Conservation (phyloP, 495 filamentous ascomycete genomes). For the Penicillium malachiteum region DNA sequence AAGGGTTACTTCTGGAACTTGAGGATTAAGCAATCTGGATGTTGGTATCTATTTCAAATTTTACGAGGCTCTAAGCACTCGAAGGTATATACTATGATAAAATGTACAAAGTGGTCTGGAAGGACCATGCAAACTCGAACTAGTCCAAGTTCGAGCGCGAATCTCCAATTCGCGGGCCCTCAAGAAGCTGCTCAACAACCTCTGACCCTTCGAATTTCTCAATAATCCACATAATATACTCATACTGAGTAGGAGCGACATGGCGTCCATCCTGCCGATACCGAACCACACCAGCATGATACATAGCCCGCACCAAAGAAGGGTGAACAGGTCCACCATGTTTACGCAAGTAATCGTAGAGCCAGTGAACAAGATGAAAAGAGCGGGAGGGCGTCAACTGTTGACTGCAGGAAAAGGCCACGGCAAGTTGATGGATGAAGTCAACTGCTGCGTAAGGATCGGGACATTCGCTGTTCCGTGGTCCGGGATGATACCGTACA, state of each 20-base stretch:
- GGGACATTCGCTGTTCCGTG: conserved; percentile 21
- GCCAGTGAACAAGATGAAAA: conserved; percentile 37
- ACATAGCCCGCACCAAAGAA: conserved; percentile 42
- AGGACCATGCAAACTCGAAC: neutral
- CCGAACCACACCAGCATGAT: conserved; percentile 46
- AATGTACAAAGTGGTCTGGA: neutral
- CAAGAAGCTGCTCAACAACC: conserved; percentile 26
- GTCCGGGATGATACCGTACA: conserved; percentile 30
- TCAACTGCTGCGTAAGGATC: conserved; percentile 39
- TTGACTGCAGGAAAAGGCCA: conserved; percentile 32
- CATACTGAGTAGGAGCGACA: conserved; percentile 29
- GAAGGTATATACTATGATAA: neutral
- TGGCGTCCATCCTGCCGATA: conserved; percentile 31
- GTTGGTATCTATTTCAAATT: too few relatives aligned
- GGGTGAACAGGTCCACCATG: conserved; percentile 42
- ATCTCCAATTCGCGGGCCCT: conserved; percentile 8
- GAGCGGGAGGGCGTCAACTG: conserved; percentile 36
- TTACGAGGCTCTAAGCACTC: too few relatives aligned
- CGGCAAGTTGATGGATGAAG: conserved; percentile 40
- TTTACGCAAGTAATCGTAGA: conserved; percentile 37
- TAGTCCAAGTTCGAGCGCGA: neutral
- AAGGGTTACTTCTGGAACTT: too few relatives aligned
- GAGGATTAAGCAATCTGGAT: too few relatives aligned
- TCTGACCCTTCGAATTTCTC: conserved; percentile 34
- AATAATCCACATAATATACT: conserved; percentile 39